Base-by-base conservation (phyloP, 2,329 filamentous ascomycete genomes). In the Pseudocercospora cruenta region DNA sequence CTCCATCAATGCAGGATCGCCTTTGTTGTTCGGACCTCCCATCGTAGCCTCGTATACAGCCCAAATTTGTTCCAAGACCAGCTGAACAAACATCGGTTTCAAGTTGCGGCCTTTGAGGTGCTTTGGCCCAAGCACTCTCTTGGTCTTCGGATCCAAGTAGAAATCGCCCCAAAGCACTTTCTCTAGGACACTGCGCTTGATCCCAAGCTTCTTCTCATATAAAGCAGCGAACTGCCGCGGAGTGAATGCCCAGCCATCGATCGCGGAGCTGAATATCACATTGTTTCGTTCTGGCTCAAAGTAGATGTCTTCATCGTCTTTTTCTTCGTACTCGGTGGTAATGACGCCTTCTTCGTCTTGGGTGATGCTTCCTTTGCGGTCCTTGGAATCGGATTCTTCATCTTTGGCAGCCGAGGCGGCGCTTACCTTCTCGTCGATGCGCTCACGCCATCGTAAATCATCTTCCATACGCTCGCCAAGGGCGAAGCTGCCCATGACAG, bases 171-270 rank as follows among this genome's bases (percentile, higher is more conserved):
- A 99, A 0, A 99, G 85, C 0, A 97, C 93, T 77, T 95, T 97
- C 79, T 99, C 94, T 76, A 99, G 86, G 0, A 92, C 81, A 26
- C 88, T 88, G 55, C 94, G 87, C 80, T 97, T 98, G 79, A 98
- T 96, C 14, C 95, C 94, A 6, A 99, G 86, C 79, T 99, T 99
- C 83, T 94, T 96, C 80, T 98, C 94, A 76, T 98, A 99, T 28
- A 98, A 82, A 43, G 88, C 88, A 19, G 95, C 94, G 77, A 99
- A 99, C 74, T 99, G 95, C 59, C 93, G 88, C 58, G 97, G 90
- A 0, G 95, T 99, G 75, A 99, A 99, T 2, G 95, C 95, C 95
- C 95, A 99, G n/a, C 95, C 95, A 76, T 99, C 95, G 64, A 97
- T 91, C 66, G 95, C 95, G 77, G 94, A 98, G 82, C 93, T 93